phyloP scores from a whole-genome alignment of 2,329 filamentous ascomycete species.

The Moelleriella libera region DNA sequence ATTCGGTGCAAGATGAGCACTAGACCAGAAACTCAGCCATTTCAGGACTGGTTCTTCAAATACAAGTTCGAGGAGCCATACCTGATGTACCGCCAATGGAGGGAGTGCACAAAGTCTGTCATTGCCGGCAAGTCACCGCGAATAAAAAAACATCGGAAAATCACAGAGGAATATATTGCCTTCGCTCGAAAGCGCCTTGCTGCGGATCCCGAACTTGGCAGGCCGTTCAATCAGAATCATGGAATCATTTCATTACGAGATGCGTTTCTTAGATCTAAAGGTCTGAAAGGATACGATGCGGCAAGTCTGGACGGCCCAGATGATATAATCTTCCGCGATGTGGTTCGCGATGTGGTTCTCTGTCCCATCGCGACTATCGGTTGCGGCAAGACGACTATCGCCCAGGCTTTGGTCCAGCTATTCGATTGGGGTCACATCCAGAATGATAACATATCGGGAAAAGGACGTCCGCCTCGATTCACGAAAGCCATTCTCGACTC shows the following conservation, averaged over 20 bases:
- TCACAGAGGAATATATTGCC: slow-evolving; percentile 80
- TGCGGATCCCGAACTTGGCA: slow-evolving; percentile 50
- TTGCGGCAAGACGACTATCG: slow-evolving; percentile 92
- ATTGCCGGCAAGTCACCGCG: slow-evolving; percentile 62
- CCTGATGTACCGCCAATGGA: slow-evolving; percentile 97
- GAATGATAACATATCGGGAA: slow-evolving; percentile 86
- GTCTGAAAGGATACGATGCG: slow-evolving; percentile 78
- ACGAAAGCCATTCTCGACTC: slow-evolving; percentile 53
- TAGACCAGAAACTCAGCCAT: slow-evolving; percentile 37
- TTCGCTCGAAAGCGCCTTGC: slow-evolving; percentile 66
- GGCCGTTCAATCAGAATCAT: slow-evolving; percentile 73
- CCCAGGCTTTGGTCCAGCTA: slow-evolving; percentile 64
- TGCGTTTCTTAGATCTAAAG: slow-evolving; percentile 71
- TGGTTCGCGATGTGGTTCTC: slow-evolving; percentile 60
- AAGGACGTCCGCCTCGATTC: slow-evolving; percentile 65
- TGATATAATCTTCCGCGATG: slow-evolving; percentile 31
- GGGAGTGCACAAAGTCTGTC: slow-evolving; percentile 85
- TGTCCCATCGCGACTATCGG: slow-evolving; percentile 87
- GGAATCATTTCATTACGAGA: slow-evolving; percentile 87
- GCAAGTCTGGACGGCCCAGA: slow-evolving; percentile 55
- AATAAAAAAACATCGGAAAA: slow-evolving; percentile 73
- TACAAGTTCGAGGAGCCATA: slow-evolving; percentile 99
- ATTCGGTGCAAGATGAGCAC: slow-evolving; percentile 66
- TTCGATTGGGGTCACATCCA: slow-evolving; percentile 90
- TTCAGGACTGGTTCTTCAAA: slow-evolving; percentile 98